These are phyloP conservation scores for Malassezia arunalokei DNA, from an alignment of 1,284 basidiomycete genomes.

Conservation along the genomic window DNA sequence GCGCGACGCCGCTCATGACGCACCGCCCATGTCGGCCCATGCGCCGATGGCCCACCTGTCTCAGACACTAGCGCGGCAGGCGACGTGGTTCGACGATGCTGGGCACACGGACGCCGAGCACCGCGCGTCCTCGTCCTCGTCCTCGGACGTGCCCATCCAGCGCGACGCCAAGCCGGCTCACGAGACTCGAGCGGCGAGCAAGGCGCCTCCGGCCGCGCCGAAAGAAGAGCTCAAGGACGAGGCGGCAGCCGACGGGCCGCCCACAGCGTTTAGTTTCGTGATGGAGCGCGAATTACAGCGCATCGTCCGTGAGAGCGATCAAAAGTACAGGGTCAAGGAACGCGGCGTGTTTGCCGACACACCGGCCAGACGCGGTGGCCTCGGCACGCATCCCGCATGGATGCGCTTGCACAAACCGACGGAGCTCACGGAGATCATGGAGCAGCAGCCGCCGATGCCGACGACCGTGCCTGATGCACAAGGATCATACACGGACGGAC, in stretches of 20 bases:
- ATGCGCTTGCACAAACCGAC: constrained; percentile 71
- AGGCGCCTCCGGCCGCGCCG: background rate
- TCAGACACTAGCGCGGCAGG: constrained; percentile 4
- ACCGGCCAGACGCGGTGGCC: constrained; percentile 47
- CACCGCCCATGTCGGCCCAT: background rate
- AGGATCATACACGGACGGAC: constrained; percentile 60
- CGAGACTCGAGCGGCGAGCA: background rate
- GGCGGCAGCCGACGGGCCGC: background rate
- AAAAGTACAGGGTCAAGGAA: constrained; percentile 50
- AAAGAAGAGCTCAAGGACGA: background rate
- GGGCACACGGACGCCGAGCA: background rate
- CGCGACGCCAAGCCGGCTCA: background rate
- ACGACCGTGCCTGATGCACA: background rate
- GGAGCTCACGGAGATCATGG: constrained; percentile 57
- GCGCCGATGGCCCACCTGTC: background rate
- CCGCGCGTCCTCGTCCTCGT: background rate
- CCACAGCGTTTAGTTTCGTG: constrained; percentile 10
- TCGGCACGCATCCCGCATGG: constrained; percentile 71
- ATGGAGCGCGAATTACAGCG: constrained; percentile 14
- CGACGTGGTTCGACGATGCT: constrained; percentile 6
- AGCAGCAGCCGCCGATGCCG: background rate
- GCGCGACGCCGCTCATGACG: background rate
- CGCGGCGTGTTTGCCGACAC: constrained; percentile 52
- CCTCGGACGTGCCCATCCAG: background rate
- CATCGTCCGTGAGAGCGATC: constrained; percentile 29